A percentile compares a stretch with the other conserved stretches of the same genome.
phyloP scores from a whole-genome alignment of 2,329 filamentous ascomycete species.

The Monilinia vaccinii-corymbosi region DNA sequence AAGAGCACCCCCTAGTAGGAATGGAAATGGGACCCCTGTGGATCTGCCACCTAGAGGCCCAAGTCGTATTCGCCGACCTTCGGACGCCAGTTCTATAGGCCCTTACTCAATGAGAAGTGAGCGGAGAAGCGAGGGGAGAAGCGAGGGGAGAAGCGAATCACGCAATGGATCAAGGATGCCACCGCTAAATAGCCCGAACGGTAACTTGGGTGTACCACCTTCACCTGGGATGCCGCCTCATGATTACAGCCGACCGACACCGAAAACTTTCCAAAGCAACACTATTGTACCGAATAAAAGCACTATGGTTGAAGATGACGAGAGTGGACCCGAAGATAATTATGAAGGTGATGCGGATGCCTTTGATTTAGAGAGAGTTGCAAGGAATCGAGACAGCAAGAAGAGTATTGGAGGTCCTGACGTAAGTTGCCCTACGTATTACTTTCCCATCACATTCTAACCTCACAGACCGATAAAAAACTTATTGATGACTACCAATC shows the following conservation, averaged over 20 bases:
- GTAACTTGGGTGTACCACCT: constrained; percentile 44
- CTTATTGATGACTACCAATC: constrained; percentile 70
- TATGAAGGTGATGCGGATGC: constrained; percentile 74
- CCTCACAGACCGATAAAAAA: constrained; percentile 53
- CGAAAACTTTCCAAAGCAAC: constrained; percentile 88
- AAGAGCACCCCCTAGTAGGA: constrained; percentile 48
- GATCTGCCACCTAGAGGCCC: constrained; percentile 47
- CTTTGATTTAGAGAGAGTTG: constrained; percentile 46
- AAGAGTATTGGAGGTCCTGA: constrained; percentile 33
- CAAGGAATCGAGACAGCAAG: constrained; percentile 31
- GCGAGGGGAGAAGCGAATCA: constrained; percentile 19
- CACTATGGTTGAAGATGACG: constrained; percentile 93
- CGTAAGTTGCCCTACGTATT: constrained; percentile 22
- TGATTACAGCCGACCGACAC: constrained; percentile 66
- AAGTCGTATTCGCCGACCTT: constrained; percentile 38
- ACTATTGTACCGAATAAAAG: constrained; percentile 97
- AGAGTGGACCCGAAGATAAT: constrained; percentile 56
- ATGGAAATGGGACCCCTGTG: constrained; percentile 47
- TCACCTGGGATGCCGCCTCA: constrained; percentile 51
- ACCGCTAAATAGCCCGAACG: constrained; percentile 30
- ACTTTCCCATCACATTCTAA: constrained; percentile 16
- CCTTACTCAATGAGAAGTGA: constrained; percentile 31
- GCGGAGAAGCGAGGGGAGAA: not conserved
- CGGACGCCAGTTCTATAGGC: constrained; percentile 49
- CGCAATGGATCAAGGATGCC: constrained; percentile 30